Evolutionary conservation across 352 stramenopile genomes (phyloP), one percentile per base, ranked within the genome.

Genomic region (Globisporangium viniferum): DNA sequence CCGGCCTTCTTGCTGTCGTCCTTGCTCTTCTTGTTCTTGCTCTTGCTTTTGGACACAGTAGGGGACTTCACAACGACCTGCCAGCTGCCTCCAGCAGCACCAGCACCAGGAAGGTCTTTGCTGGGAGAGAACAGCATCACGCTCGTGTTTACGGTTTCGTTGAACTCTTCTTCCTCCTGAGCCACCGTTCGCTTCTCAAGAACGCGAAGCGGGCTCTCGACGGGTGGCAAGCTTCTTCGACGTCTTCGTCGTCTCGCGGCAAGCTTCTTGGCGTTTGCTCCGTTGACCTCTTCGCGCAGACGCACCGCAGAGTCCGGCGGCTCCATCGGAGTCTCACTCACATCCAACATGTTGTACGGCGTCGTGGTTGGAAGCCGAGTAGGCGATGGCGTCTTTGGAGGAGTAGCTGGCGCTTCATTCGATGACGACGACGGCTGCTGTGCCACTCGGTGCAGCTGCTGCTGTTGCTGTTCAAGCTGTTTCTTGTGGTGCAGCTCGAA

Each of bases 401-500:
- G 64, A 18, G 67, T 61, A n/a, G 41, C 46, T 31, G 57, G 36
- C 5, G 35, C 31, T 20, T 62, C 57, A 8, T 22, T 48, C 41
- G 44, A 24, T 18, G 49, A 14, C 22, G 41, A 29, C 7, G 51
- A n/a, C 12, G 66, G 31, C 20, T 15, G 55, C 29, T 46, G 55
- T 1, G 35, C 33, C 18, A 36, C 33, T 22, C 64, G 33, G n/a
- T 66, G 61, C 56, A 73, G 36, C 53, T 82, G 69, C n/a, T 74
- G 72, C 56, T 84, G 76, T 49, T 89, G 72, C 31, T 72, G 46
- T 18, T 77, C 68, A 29, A 77, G 58, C 36, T 77, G 74, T 14
- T 84, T 80, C 54, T 90, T 79, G 59, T 84, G 81, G 36, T 91
- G 80, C 29, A 91, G 59, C 57, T 93, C 84, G 51, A 79, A 81